Percentiles rank a stretch among this genome's conserved stretches.
phyloP scores from a whole-genome alignment of 2,329 filamentous ascomycete species.

The Nothophaeocryptopus gaeumannii region DNA sequence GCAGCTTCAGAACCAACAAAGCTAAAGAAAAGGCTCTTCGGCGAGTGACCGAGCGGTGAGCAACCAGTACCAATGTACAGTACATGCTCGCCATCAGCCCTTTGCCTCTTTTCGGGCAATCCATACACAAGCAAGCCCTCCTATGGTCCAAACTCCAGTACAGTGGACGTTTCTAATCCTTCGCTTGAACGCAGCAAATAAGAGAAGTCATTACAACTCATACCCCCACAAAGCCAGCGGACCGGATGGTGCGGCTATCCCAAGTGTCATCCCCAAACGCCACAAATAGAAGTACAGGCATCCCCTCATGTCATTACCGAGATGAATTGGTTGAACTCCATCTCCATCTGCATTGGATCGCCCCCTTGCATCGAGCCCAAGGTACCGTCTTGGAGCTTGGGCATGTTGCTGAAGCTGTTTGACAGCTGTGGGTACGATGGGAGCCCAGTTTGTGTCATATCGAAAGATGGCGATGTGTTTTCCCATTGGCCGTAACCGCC shows the following conservation, averaged over 20 bases:
- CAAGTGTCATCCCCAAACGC: no score
- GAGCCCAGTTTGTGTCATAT: slow-evolving; percentile 10
- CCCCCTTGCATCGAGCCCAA: not conserved
- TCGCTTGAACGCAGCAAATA: slow-evolving; percentile 10
- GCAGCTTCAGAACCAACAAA: no score
- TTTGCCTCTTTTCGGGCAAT: no score
- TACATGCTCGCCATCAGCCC: no score
- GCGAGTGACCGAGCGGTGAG: no score
- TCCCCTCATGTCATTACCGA: slow-evolving; percentile 22
- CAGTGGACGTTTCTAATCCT: slow-evolving; percentile 5
- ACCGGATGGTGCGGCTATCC: no score
- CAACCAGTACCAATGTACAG: no score
- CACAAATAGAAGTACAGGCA: no score
- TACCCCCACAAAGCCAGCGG: no score
- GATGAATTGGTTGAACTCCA: slow-evolving; percentile 33
- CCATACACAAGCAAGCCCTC: no score
- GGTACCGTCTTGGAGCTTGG: slow-evolving; percentile 12
- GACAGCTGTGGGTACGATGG: slow-evolving; percentile 16
- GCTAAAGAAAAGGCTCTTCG: no score
- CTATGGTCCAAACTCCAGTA: not conserved
- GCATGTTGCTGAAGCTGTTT: slow-evolving; percentile 9
- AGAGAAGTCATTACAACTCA: not conserved
- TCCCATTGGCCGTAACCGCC: slow-evolving; percentile 11
- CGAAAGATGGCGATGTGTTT: slow-evolving; percentile 9
- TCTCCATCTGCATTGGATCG: slow-evolving; percentile 25